Evolutionary conservation across 257 asterid genomes (phyloP).

Genomic region (Craterostigma plantagineum): DNA sequence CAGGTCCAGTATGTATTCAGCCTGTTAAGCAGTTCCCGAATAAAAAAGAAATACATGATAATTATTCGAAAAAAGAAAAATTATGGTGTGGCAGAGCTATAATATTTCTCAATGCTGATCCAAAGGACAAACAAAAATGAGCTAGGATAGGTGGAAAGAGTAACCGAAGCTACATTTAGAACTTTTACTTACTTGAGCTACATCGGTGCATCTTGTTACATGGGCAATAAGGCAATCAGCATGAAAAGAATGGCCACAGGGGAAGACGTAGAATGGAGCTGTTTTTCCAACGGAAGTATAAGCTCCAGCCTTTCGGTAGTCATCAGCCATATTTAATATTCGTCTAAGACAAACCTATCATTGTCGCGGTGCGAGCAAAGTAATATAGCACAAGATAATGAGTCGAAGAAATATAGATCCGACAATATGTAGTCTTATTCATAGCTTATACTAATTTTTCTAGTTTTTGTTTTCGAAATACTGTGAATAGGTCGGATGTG

Average conservation of each 20-base stretch:
- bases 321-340: constrained; percentile 52
- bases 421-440: no score
- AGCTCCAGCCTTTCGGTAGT: constrained; percentile 45
- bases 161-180: background rate
- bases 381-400: background rate
- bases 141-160: background rate
- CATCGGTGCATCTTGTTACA: constrained; percentile 71
- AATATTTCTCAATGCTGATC: no score
- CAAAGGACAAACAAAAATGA: background rate
- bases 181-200: constrained; percentile 53
- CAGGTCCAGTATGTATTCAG: constrained; percentile 79
- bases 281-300: constrained; percentile 70
- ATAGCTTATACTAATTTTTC: no score
- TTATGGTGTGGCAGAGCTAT: no score
- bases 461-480: no score
- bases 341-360: constrained; percentile 80
- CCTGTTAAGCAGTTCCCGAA: constrained; percentile 24
- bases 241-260: constrained; percentile 95
- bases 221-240: constrained; percentile 86
- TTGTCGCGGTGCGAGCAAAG: constrained; percentile 11
- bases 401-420: no score
- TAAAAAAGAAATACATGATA: no score
- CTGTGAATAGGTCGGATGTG: no score
- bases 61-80: no score
- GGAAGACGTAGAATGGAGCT: constrained; percentile 96